phyloP scores from a whole-genome alignment of 176 grass and related monocot species.

The Panicum miliaceum region DNA sequence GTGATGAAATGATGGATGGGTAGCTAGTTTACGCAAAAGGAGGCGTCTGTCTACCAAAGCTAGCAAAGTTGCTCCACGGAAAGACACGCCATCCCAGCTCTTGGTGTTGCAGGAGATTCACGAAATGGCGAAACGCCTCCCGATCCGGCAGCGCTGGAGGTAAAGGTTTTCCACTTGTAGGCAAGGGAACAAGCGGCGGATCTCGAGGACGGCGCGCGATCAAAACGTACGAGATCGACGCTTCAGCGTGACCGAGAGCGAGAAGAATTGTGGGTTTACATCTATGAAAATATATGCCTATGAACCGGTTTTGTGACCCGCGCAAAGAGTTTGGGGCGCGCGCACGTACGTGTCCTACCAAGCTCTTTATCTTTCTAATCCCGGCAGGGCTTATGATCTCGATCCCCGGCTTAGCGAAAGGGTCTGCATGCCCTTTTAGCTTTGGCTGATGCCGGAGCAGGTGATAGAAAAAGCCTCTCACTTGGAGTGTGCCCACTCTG shows the following conservation, averaged over 20 bases:
- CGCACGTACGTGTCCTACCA: neutral
- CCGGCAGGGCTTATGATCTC: conserved; percentile 30
- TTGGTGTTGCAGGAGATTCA: neutral
- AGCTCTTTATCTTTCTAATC: neutral
- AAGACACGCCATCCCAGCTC: neutral
- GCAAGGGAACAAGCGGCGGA: neutral
- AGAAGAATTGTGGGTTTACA: neutral
- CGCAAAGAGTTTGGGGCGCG: neutral
- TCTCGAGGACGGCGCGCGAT: neutral
- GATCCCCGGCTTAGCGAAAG: conserved; percentile 34
- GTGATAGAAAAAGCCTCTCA: conserved; percentile 28
- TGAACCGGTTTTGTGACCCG: neutral
- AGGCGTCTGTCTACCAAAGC: neutral
- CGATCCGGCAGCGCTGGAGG: neutral
- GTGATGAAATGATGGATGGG: neutral
- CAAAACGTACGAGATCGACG: neutral
- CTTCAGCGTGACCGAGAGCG: neutral
- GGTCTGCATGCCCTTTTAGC: neutral
- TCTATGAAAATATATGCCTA: neutral
- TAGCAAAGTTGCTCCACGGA: neutral
- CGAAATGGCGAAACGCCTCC: neutral
- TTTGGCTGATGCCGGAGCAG: conserved; percentile 7
- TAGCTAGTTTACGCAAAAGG: conserved; percentile 14
- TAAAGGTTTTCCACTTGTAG: neutral
- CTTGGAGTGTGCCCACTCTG: neutral